Evolutionary conservation across 1,284 basidiomycete genomes (phyloP).

Genomic region (Mycosarcoma mackinlayi): DNA sequence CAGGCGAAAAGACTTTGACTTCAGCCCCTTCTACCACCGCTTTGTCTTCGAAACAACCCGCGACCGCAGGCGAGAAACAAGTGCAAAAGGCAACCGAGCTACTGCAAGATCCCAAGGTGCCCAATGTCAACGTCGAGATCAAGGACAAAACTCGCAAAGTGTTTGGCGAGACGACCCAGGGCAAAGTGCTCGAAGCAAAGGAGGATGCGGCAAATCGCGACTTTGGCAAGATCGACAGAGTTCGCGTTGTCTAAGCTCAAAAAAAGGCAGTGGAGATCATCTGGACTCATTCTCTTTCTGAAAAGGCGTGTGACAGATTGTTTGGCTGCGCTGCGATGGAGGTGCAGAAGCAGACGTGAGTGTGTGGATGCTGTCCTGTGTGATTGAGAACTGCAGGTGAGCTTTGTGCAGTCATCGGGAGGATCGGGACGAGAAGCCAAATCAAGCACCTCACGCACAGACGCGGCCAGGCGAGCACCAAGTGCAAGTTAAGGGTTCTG

Average conservation of each 20-base stretch:
- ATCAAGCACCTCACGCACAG: not conserved
- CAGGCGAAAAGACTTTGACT: conserved; percentile 26
- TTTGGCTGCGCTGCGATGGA: too few relatives aligned
- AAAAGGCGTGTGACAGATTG: too few relatives aligned
- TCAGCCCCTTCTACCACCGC: conserved; percentile 10
- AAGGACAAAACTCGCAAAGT: conserved; percentile 40
- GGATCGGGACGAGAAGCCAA: conserved; percentile 1
- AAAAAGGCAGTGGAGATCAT: too few relatives aligned
- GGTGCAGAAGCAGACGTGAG: too few relatives aligned
- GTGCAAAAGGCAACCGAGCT: conserved; percentile 20
- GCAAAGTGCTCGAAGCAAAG: conserved; percentile 30
- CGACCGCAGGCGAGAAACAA: conserved; percentile 35
- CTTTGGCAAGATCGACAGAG: conserved; percentile 41
- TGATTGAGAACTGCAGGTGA: too few relatives aligned
- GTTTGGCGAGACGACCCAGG: conserved; percentile 25
- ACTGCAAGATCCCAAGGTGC: conserved; percentile 31
- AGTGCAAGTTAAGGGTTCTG: not conserved
- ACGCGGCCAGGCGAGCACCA: not conserved
- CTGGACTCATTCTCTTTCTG: too few relatives aligned
- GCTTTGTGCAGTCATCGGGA: conserved; percentile 10
- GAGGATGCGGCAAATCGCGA: conserved; percentile 38
- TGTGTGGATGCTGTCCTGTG: not conserved
- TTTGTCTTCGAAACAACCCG: not conserved
- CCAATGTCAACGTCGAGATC: conserved; percentile 25
- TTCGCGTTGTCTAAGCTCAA: conserved; percentile 29